A percentile compares a stretch with the other conserved stretches of the same genome.
These are phyloP conservation scores for Pseudogymnoascus verrucosus DNA, from an alignment of 2,329 filamentous ascomycete genomes.

Conservation along the genomic window DNA sequence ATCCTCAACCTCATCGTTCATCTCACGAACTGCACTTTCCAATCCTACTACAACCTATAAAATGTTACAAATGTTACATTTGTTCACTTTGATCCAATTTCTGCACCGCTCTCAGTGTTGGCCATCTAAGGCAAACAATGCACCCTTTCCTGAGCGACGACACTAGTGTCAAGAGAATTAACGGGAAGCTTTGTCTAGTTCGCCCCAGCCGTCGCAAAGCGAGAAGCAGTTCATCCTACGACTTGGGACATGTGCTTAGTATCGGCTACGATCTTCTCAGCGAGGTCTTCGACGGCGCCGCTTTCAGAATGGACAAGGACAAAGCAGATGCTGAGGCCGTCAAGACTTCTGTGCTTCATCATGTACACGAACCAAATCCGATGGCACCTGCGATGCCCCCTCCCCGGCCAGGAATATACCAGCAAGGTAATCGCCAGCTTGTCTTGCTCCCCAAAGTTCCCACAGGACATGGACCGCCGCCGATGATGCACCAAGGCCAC, in stretches of 20 bases:
- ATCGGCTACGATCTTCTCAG: slow-evolving; percentile 1
- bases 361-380: neutral
- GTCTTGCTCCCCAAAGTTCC: slow-evolving; percentile 6
- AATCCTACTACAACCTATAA: neutral
- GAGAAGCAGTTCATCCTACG: neutral
- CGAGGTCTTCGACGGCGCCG: neutral
- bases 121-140: slow-evolving; percentile 2
- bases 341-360: neutral
- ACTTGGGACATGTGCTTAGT: neutral
- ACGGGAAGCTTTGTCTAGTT: slow-evolving; percentile 3
- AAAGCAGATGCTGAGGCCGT: neutral
- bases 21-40: neutral
- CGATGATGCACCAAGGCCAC: neutral
- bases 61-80: neutral
- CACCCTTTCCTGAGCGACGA: neutral
- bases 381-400: neutral
- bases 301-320: slow-evolving; percentile 3
- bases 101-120: neutral
- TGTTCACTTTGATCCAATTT: neutral
- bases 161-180: slow-evolving; percentile 5
- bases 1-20: neutral
- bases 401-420: slow-evolving; percentile 4
- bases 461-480: neutral
- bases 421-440: slow-evolving; percentile 1
- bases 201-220: neutral